Conservation (phyloP, 805 yeast genomes). For the Sugiyamaella floridensis region DNA sequence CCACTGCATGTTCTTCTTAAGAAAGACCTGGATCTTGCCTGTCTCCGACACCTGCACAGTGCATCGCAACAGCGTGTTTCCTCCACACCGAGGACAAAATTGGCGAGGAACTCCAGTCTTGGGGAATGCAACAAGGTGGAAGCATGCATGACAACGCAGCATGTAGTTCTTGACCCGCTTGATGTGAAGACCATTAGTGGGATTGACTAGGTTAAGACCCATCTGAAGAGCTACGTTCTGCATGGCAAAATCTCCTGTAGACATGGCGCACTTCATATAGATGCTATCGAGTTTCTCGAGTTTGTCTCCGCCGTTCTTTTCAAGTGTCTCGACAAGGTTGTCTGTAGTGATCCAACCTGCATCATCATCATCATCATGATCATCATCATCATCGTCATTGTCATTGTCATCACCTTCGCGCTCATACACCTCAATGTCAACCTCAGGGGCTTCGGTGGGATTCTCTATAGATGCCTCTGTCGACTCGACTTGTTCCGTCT, state of each 20-base stretch:
- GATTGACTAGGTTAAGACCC: slow-evolving; percentile 79
- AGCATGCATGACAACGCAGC: slow-evolving; percentile 97
- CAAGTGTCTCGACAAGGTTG: slow-evolving; percentile 61
- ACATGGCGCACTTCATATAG: slow-evolving; percentile 64
- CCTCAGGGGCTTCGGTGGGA: slow-evolving; percentile 16
- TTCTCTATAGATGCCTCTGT: neutral
- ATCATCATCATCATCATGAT: slow-evolving; percentile 73
- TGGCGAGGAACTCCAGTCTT: slow-evolving; percentile 63
- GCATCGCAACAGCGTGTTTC: slow-evolving; percentile 81
- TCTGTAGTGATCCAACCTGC: slow-evolving; percentile 94
- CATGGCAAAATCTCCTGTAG: slow-evolving; percentile 96
- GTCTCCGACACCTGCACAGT: slow-evolving; percentile 78
- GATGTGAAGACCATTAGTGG: slow-evolving; percentile 77
- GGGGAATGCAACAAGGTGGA: slow-evolving; percentile 70
- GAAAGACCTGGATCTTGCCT: slow-evolving; percentile 80
- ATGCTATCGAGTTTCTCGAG: slow-evolving; percentile 35
- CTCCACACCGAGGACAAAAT: slow-evolving; percentile 95
- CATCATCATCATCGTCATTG: slow-evolving; percentile 57
- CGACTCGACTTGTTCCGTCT: neutral
- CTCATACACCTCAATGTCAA: slow-evolving; percentile 10
- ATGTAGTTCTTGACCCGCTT: slow-evolving; percentile 81
- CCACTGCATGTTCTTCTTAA: slow-evolving; percentile 93
- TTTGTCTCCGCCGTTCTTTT: slow-evolving; percentile 62
- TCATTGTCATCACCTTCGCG: slow-evolving; percentile 30
- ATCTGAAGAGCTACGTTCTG: slow-evolving; percentile 92